Base-by-base conservation (phyloP, 139 green algal genomes). In the Micractinium conductrix region DNA sequence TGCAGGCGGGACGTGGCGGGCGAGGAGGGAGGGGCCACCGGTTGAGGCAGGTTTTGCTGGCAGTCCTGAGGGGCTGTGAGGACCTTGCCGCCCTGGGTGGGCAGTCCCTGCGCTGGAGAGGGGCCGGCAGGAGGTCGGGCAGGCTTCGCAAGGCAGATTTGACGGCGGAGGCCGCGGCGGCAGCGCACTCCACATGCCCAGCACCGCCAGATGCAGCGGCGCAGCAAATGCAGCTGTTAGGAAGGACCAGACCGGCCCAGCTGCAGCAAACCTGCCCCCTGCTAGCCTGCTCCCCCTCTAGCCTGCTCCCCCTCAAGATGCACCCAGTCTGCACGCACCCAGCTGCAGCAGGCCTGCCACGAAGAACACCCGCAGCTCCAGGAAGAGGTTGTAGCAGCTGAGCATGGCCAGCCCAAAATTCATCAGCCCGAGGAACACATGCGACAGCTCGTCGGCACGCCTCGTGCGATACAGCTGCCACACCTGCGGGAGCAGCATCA, bases 401-500 rank as follows among this genome's bases (percentile, higher is more conserved):
- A 72, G 65, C 65, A 72, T 43, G 33, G n/a, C 65, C 33, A 72
- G 33, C n/a, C 65, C 65, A 44, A 72, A 72, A 10, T 43, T 72
- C n/a, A 72, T 42, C 12, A 72, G 35, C 10, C 65, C 65, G 4
- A 72, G 33, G 65, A 72, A 72, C 12, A 72, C 28, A 38, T 72
- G 65, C 65, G 65, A 72, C 0, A 72, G 65, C n/a, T 72, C 65
- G n/a, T 38, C 35, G 9, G 65, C 65, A 4, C 37, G 24, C 9
- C 33, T 40, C 4, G n/a, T 72, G 33, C 33, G 33, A 2, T 14
- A 72, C 0, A 72, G n/a, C n/a, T 72, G 65, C 65, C 65, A 72
- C 65, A 72, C 65, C 65, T 72, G 65, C 12, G 65, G 65, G 33
- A 72, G 65, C 65, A 72, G 65, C 65, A 72, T 72, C n/a, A 72